These are phyloP conservation scores for Alnus rubra DNA, from an alignment of 306 rosid species.

Conservation along the genomic window DNA sequence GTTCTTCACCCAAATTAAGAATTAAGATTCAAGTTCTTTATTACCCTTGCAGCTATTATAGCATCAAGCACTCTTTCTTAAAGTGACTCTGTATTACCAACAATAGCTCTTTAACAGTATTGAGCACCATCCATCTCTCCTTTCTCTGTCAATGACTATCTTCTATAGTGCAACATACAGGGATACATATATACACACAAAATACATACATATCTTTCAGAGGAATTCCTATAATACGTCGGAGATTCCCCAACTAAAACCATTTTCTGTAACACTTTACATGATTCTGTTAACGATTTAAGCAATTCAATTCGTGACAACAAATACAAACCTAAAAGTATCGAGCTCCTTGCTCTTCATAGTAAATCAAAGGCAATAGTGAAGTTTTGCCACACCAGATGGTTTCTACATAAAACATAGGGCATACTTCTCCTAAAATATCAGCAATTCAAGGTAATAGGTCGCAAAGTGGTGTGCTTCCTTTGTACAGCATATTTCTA, in stretches of 20 bases:
- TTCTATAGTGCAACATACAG: background rate
- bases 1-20: background rate
- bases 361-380: background rate
- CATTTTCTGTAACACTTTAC: background rate
- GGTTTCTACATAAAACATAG: background rate
- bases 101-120: background rate
- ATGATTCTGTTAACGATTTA: background rate
- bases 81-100: background rate
- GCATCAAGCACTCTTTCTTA: background rate
- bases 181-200: background rate
- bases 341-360: background rate
- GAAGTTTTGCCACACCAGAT: background rate
- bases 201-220: background rate
- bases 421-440: background rate
- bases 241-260: background rate
- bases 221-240: background rate
- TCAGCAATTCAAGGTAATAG: background rate
- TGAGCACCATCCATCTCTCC: background rate
- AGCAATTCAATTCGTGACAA: background rate
- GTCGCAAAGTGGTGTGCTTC: background rate
- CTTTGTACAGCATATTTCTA: background rate
- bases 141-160: background rate
- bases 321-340: background rate
- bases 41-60: background rate
- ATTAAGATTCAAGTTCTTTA: background rate